Evolutionary conservation across 179 eudicot genomes (phyloP).

Genomic region (Gypsophila paniculata): DNA sequence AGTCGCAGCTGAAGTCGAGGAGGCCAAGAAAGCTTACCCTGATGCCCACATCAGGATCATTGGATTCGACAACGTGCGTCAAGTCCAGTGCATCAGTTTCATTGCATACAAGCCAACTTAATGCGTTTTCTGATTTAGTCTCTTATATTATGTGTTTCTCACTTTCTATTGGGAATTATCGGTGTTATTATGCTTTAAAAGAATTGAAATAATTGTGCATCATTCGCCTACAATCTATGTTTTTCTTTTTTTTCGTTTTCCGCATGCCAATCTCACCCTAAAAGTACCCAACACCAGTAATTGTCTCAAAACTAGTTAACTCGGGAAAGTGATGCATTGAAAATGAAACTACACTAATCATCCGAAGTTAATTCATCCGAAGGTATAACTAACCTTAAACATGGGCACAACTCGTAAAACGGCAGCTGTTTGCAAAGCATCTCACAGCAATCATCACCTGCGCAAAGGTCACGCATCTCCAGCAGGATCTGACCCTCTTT

Average conservation of each 20-base stretch:
- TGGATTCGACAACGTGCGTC: slow-evolving; percentile 67
- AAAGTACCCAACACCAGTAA: background rate
- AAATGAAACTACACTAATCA: background rate
- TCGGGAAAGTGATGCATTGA: slow-evolving; percentile 42
- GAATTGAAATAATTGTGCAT: background rate
- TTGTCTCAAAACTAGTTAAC: slow-evolving; percentile 16
- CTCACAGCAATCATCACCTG: slow-evolving; percentile 81
- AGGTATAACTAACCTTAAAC: slow-evolving; percentile 56
- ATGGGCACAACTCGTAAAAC: slow-evolving; percentile 71
- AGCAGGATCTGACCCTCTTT: slow-evolving; percentile 68
- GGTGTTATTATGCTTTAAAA: background rate
- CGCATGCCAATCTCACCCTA: no score
- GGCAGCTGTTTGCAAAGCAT: slow-evolving; percentile 72
- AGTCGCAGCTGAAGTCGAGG: slow-evolving; percentile 55
- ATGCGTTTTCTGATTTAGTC: background rate
- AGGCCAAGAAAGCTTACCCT: slow-evolving; percentile 64
- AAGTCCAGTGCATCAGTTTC: slow-evolving; percentile 66
- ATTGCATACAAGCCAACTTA: slow-evolving; percentile 36
- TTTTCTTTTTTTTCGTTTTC: no score
- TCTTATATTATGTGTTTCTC: background rate
- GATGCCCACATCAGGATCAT: slow-evolving; percentile 63
- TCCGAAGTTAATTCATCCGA: background rate
- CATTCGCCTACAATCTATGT: background rate
- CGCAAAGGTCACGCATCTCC: slow-evolving; percentile 73
- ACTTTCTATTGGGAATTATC: slow-evolving; percentile 10